Base-by-base conservation (phyloP, 306 rosid genomes). In the Notholithocarpus densiflorus region DNA sequence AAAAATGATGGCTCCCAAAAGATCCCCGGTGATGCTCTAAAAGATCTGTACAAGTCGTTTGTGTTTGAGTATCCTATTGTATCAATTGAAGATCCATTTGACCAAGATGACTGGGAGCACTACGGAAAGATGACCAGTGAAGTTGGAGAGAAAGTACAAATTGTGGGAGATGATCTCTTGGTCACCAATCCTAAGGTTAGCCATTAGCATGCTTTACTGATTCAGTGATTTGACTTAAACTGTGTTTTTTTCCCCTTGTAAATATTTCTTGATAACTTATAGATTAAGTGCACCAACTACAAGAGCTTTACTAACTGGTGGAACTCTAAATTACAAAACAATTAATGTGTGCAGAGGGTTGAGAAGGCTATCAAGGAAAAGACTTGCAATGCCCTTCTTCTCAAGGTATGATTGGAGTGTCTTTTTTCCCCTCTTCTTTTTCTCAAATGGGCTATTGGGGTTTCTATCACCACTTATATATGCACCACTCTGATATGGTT, bases 21-120 rank as follows among this genome's bases (percentile, higher is more conserved):
- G 96, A 93, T 95, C 74, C 77, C 93, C 4, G 98, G 99, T 57
- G 87, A 71, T 52, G 93, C 96, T 70, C 84, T 95, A 74, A 95
- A 93, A 81, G 94, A 95, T 75, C 84, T 95, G 43, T 95, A 95
- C 90, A 95, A 95, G 89, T 93, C 99, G 24, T 95, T 92, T 89
- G 97, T 59, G 73, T 2, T 88, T 2, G 98, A 90, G 74, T 95
- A 95, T 79, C 99, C 99, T 71, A 95, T 95, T 86, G 97, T 93
- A 45, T 95, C 99, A 76, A 93, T 95, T 77, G 98, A 95, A 80
- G 99, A 95, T 79, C 99, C 98, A 56, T 92, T 95, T 78, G 99
- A 95, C 88, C 99, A 95, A 90, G 98, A 95, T 87, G 99, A 95
- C 83, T 95, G 99, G 99, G 92, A 87, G 84, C 97, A 91, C 92